phyloP scores from a whole-genome alignment of 257 asterid genomes.

The Nemophila menziesii region DNA sequence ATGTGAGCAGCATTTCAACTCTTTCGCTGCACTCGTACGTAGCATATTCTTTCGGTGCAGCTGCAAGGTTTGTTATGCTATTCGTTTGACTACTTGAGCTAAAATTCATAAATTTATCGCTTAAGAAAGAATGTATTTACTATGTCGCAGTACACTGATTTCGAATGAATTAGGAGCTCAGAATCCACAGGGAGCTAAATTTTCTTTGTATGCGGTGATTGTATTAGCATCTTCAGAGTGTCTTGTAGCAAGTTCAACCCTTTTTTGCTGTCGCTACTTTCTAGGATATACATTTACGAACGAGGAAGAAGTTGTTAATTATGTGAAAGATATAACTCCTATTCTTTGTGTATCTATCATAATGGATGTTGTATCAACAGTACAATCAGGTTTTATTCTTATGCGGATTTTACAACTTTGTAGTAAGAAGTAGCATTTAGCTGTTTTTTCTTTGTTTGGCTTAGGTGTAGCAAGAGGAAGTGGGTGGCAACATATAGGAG shows the following conservation, averaged over 20 bases:
- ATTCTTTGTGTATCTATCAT: slow-evolving; percentile 32
- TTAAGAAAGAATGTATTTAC: not conserved
- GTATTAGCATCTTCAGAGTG: slow-evolving; percentile 32
- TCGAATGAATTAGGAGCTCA: slow-evolving; percentile 53
- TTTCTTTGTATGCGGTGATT: slow-evolving; percentile 30
- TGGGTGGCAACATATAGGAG: slow-evolving; percentile 64
- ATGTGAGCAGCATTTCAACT: slow-evolving; percentile 40
- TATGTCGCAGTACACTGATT: slow-evolving; percentile 36
- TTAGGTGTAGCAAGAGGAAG: slow-evolving; percentile 57
- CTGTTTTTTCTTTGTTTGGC: not conserved
- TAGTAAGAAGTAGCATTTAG: not conserved
- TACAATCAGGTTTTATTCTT: slow-evolving; percentile 31
- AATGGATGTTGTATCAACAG: slow-evolving; percentile 34
- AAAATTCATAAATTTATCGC: not conserved
- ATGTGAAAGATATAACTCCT: slow-evolving; percentile 22
- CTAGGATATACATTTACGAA: slow-evolving; percentile 43
- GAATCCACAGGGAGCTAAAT: slow-evolving; percentile 28
- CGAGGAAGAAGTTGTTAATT: slow-evolving; percentile 29
- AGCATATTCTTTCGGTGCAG: slow-evolving; percentile 16
- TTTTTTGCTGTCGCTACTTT: slow-evolving; percentile 24
- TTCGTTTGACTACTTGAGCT: not conserved
- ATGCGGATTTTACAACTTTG: not conserved
- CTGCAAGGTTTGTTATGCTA: not conserved
- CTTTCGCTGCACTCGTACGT: slow-evolving; percentile 48
- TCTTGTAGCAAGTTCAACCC: slow-evolving; percentile 20